phyloP scores from a whole-genome alignment of 2,329 filamentous ascomycete genomes.

The Aureobasidium sp. region DNA sequence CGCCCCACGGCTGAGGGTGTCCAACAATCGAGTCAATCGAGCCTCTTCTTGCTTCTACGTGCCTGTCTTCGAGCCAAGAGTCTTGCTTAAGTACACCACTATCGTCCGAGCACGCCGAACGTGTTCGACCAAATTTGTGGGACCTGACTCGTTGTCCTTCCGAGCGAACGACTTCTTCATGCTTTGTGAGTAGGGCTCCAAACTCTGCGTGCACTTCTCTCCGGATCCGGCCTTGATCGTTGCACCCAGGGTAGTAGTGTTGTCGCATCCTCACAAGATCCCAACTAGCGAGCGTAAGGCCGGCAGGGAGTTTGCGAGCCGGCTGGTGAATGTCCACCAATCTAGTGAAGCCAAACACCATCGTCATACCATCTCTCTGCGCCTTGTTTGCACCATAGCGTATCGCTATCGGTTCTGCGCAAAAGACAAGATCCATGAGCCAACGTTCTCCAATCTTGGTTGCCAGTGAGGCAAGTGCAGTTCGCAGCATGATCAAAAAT shows the following conservation, averaged over 20 bases:
- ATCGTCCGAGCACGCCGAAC: slow-evolving; percentile 8
- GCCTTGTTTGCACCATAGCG: slow-evolving; percentile 24
- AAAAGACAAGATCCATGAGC: slow-evolving; percentile 38
- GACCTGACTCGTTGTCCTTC: slow-evolving; percentile 12
- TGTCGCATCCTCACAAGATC: slow-evolving; percentile 39
- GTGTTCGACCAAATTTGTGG: slow-evolving; percentile 13
- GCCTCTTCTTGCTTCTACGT: background rate
- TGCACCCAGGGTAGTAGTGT: slow-evolving; percentile 37
- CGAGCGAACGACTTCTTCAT: slow-evolving; percentile 16
- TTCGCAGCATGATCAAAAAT: slow-evolving; percentile 32
- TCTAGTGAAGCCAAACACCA: slow-evolving; percentile 39
- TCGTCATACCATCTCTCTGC: slow-evolving; percentile 27
- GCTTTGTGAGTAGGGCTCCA: slow-evolving; percentile 31
- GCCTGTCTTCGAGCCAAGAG: slow-evolving; percentile 20
- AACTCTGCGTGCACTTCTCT: slow-evolving; percentile 43
- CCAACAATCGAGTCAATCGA: background rate
- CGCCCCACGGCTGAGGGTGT: slow-evolving; percentile 27
- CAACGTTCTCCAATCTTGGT: slow-evolving; percentile 34
- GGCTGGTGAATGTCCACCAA: slow-evolving; percentile 37
- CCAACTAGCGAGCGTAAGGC: slow-evolving; percentile 17
- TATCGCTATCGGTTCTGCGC: slow-evolving; percentile 32
- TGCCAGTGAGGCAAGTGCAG: slow-evolving; percentile 26
- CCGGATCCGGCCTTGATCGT: slow-evolving; percentile 39
- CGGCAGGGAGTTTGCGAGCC: slow-evolving; percentile 21
- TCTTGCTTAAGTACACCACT: slow-evolving; percentile 22